phyloP scores from a whole-genome alignment of 257 asterid genomes.

The Lycium barbarum region DNA sequence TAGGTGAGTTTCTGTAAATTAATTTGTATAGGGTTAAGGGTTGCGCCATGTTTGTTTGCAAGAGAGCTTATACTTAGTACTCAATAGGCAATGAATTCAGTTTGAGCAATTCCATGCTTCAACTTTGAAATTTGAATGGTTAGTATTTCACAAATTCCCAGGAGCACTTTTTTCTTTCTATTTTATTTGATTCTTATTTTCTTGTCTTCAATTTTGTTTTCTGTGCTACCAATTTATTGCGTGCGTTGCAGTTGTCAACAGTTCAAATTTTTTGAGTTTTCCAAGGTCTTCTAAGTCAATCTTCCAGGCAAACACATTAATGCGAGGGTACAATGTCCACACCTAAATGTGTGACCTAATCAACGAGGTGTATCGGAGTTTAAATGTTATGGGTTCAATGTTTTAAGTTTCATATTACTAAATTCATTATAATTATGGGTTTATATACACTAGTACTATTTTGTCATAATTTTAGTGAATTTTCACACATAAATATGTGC shows the following conservation, averaged over 20 bases:
- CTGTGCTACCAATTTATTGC: background rate
- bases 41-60: background rate
- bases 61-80: background rate
- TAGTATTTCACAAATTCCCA: background rate
- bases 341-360: background rate
- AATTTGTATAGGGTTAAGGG: background rate
- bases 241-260: background rate
- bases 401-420: too few relatives aligned
- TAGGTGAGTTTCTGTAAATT: constrained; percentile 23
- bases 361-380: too few relatives aligned
- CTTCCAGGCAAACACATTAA: constrained; percentile 18
- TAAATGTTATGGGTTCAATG: too few relatives aligned
- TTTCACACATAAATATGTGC: too few relatives aligned
- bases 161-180: too few relatives aligned
- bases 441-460: too few relatives aligned
- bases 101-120: constrained; percentile 15
- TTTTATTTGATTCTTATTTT: too few relatives aligned
- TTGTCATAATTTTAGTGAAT: too few relatives aligned
- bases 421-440: too few relatives aligned
- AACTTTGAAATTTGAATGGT: constrained; percentile 18
- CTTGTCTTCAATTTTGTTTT: background rate
- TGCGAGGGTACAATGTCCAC: constrained; percentile 21
- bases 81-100: background rate
- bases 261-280: background rate
- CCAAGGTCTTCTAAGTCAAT: constrained; percentile 11